Base-by-base conservation (phyloP, 1,139 yeast species). In the Casaregolazyma lundiana region DNA sequence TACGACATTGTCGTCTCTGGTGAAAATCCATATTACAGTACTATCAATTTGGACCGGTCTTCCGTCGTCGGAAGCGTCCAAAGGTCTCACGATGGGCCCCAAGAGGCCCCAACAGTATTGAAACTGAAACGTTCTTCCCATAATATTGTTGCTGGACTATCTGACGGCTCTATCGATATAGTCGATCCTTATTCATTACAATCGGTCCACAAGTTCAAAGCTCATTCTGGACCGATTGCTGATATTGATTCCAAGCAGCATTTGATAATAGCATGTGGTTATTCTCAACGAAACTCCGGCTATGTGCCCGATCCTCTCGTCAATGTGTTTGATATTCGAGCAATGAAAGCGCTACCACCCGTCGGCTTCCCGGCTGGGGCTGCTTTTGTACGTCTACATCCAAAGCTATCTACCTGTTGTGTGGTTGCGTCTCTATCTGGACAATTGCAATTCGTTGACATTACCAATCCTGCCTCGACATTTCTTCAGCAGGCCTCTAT, bases 281-380 rank as follows among this genome's bases (percentile, higher is more conserved):
- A 74, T 55, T 81, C 95, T 0, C 66, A 76, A 18, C 75, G 94
- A 34, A 73, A 74, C 44, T 72, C 72, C 20, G 75, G 70, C 19
- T 67, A 68, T 44, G 65, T 72, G n/a, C 71, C 79, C 2, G 98
- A 92, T 61, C 92, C 96, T 0, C 73, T 90, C 55, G 92, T 92
- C 20, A 84, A 83, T 54, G 80, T 88, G 16, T 89, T 79, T 63
- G 98, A 92, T 63, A 65, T 88, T 30, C 74, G 95, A 51, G 78
- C 81, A 54, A 73, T 87, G 78, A 76, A 79, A 49, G 76, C 92
- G 2, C 65, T 84, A 47, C 73, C 95, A 0, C 97, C 97, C 2
- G 72, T 90, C 3, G 81, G 96, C 1, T 89, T 89, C 62, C 87
- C 95, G 0, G 84, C 89, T 0, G 97, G 97, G 3, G 97, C 97